Base-by-base conservation (phyloP, 441 rosid species). In the Omphalea diandra region DNA sequence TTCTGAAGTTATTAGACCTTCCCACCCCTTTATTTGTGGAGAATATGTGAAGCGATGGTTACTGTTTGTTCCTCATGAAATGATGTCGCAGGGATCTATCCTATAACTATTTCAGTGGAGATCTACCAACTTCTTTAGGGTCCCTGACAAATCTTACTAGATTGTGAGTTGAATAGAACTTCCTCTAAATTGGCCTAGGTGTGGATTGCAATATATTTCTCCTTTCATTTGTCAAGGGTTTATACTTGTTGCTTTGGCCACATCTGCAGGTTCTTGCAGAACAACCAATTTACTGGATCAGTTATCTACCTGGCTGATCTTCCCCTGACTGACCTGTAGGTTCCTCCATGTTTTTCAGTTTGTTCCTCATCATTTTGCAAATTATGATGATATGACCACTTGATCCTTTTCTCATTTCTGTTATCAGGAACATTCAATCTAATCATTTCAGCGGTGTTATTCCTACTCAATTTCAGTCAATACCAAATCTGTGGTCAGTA, bases 271-370 rank as follows among this genome's bases (percentile, higher is more conserved):
- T 88, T 81, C 86, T 82, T 95, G 82, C 96, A 85, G 90, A 87
- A 81, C 73, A 95, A 95, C 85, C 78, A 75, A 61, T 89, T 95
- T 69, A 88, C 97, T 17, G 99, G 99, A 85, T 94, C 99, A 32
- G 91, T 96, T 78, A 67, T 83, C 67, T 88, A 85, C 80, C 89
- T 96, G 65, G 76, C 97, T 49, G 77, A 83, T 74, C 96, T 96
- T 77, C 89, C 94, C 69, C 84, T 93, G 73, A 76, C 71, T 66
- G 83, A 93, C 80, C 83, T 96, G 99, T 96, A 87, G 33, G 87
- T 81, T 75, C 71, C 70, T 52, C 69, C 69, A 27, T 41, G 56
- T 54, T 32, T 59, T 58, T 52, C 6, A 58, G 15, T 64, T 14
- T 41, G 20, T 12, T n/a, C 43, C 15, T 50, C 40, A n/a, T 32